phyloP scores from a whole-genome alignment of 2,329 filamentous ascomycete species.

The Exophiala sp. region DNA sequence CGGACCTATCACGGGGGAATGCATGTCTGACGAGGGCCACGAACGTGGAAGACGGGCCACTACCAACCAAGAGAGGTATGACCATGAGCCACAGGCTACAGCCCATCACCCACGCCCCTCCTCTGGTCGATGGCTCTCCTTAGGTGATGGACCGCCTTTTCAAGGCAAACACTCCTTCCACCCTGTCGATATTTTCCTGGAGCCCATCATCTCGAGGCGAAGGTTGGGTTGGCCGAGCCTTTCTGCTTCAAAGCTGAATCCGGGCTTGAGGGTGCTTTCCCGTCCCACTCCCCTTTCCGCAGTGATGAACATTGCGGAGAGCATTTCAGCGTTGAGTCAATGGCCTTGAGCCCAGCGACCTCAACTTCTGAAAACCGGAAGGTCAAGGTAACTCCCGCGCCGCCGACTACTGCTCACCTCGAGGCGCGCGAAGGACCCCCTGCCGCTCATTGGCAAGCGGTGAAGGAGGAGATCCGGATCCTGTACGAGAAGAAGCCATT shows the following conservation, averaged over 20 bases:
- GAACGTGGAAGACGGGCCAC: constrained; percentile 15
- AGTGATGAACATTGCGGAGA: constrained; percentile 21
- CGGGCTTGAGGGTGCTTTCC: not conserved
- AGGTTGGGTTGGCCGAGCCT: not conserved
- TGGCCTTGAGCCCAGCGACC: constrained; percentile 19
- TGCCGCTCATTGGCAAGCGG: constrained; percentile 25
- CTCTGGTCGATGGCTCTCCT: constrained; percentile 12
- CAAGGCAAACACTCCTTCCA: constrained; percentile 15
- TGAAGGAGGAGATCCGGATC: constrained; percentile 24
- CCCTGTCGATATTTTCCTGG: too few relatives aligned
- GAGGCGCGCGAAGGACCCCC: constrained; percentile 25
- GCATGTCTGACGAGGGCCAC: constrained; percentile 21
- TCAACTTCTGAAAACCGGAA: constrained; percentile 10
- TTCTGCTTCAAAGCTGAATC: constrained; percentile 8
- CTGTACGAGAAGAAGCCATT: constrained; percentile 27
- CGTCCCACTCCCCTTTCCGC: constrained; percentile 14
- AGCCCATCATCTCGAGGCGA: not conserved
- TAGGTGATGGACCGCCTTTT: constrained; percentile 13
- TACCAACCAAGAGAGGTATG: constrained; percentile 5
- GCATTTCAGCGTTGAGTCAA: constrained; percentile 18
- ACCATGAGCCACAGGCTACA: not conserved
- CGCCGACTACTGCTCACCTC: constrained; percentile 12
- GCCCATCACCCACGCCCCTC: constrained; percentile 16
- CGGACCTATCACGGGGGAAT: constrained; percentile 17
- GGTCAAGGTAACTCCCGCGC: constrained; percentile 8